Percentiles rank a stretch among this genome's conserved stretches.
These are phyloP conservation scores for Leccinum aurantiacum DNA, from an alignment of 768 basidiomycete genomes.

Conservation along the genomic window DNA sequence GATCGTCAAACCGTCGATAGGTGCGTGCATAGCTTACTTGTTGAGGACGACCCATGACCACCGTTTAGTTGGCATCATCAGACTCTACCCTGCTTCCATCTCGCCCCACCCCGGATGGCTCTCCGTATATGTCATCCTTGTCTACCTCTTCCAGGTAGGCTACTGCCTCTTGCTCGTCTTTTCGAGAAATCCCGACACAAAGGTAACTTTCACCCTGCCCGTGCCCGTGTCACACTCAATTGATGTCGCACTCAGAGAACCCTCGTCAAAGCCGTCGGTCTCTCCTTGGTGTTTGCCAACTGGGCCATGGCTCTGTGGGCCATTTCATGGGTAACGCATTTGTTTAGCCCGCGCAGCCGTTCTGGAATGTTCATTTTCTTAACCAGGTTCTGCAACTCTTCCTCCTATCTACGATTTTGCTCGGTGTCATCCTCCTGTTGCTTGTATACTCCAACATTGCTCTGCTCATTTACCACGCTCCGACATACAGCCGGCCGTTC, in stretches of 20 bases:
- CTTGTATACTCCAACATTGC: constrained; percentile 80
- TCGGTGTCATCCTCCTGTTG: constrained; percentile 66
- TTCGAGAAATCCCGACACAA: constrained; percentile 74
- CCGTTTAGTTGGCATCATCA: constrained; percentile 47
- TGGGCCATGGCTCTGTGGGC: constrained; percentile 82
- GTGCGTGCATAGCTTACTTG: constrained; percentile 28
- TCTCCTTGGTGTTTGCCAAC: constrained; percentile 74
- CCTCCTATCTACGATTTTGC: constrained; percentile 68
- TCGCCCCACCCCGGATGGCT: constrained; percentile 63
- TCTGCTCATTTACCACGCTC: constrained; percentile 70
- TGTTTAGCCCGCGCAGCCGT: rapidly evolving
- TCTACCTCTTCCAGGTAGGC: constrained; percentile 71
- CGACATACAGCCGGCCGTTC: constrained; percentile 58
- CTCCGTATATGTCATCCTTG: constrained; percentile 55
- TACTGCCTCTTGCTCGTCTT: constrained; percentile 80
- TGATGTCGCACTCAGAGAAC: constrained; percentile 45
- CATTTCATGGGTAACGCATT: constrained; percentile 58
- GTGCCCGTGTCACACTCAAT: not conserved
- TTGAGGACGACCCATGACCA: not conserved
- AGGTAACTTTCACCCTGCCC: constrained; percentile 40
- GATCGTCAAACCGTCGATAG: constrained; percentile 64
- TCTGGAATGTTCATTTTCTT: not conserved
- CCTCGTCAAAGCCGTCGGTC: constrained; percentile 76
- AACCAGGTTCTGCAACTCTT: constrained; percentile 73
- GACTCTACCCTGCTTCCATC: constrained; percentile 63